Evolutionary conservation across 306 rosid species (phyloP).

Genomic region (Trifolium fragiferum): DNA sequence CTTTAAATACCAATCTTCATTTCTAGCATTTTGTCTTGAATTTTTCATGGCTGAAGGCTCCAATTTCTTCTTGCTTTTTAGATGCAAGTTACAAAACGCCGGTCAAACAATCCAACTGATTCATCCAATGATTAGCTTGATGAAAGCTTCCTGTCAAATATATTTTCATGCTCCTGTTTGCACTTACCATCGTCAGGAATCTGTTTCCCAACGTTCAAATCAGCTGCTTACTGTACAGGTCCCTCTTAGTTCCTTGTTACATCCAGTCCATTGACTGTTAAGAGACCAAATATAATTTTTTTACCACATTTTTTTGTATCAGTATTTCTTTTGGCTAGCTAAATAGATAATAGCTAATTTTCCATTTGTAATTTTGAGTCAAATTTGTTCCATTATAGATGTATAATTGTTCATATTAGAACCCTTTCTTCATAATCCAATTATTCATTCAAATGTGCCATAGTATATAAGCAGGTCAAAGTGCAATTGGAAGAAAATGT

Average conservation of each 20-base stretch:
- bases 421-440: conserved; percentile 2
- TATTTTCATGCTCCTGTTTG: conserved; percentile 36
- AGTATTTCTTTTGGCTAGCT: conserved; percentile 37
- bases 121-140: conserved; percentile 38
- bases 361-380: conserved; percentile 40
- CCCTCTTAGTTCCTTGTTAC: conserved; percentile 38
- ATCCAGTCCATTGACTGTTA: conserved; percentile 40
- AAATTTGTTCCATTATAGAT: conserved; percentile 36
- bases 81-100: conserved; percentile 34
- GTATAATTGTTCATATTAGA: conserved; percentile 38
- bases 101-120: conserved; percentile 35
- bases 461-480: conserved; percentile 24
- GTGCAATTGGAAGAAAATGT: conserved; percentile 17
- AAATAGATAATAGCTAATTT: conserved; percentile 36
- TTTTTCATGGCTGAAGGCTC: conserved; percentile 40
- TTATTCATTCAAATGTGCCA: conserved; percentile 21
- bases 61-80: conserved; percentile 8
- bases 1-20: conserved; percentile 31
- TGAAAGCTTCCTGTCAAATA: conserved; percentile 39
- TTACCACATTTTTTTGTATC: conserved; percentile 37
- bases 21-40: conserved; percentile 25
- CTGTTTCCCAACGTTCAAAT: conserved; percentile 45
- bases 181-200: conserved; percentile 37
- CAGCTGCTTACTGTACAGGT: conserved; percentile 60
- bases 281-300: conserved; percentile 41